Conservation (phyloP, 129 eudicot species). For the Saposhnikovia divaricata region DNA sequence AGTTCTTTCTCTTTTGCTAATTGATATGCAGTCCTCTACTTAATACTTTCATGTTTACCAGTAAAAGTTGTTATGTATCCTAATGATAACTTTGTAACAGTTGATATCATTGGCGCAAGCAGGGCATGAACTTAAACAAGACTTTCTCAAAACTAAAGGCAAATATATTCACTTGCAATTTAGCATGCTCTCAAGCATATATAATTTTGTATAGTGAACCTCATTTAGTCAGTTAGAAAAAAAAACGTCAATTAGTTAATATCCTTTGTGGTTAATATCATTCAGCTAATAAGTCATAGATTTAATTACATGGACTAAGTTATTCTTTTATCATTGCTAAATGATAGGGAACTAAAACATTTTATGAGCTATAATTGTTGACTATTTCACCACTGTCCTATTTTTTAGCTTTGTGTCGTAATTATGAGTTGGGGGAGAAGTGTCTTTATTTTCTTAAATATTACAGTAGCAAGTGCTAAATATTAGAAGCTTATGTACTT, state of each 20-base stretch:
- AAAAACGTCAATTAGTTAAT: not conserved
- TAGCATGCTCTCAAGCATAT: not conserved
- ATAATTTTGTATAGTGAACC: not conserved
- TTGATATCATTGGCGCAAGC: constrained; percentile 82
- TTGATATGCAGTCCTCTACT: not conserved
- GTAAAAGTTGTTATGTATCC: not conserved
- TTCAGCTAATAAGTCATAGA: not conserved
- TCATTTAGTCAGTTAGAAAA: not conserved
- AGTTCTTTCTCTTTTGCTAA: not conserved
- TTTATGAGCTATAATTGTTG: not conserved
- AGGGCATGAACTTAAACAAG: constrained; percentile 60
- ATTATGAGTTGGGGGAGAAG: not conserved
- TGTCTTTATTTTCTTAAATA: not conserved
- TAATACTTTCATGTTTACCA: not conserved
- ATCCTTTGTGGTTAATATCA: too few species aligned
- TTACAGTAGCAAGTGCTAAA: not conserved
- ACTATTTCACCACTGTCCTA: not conserved
- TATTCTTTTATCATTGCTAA: not conserved
- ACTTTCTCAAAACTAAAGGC: constrained; percentile 46
- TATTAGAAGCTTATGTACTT: not conserved
- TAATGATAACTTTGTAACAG: constrained; percentile 24
- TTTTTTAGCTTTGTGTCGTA: not conserved
- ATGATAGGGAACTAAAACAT: not conserved
- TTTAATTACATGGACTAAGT: not conserved
- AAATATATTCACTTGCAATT: constrained; percentile 11